Percentiles rank a stretch among this genome's conserved stretches.
phyloP scores from a whole-genome alignment of 441 rosid species.

The Populus hybrid region DNA sequence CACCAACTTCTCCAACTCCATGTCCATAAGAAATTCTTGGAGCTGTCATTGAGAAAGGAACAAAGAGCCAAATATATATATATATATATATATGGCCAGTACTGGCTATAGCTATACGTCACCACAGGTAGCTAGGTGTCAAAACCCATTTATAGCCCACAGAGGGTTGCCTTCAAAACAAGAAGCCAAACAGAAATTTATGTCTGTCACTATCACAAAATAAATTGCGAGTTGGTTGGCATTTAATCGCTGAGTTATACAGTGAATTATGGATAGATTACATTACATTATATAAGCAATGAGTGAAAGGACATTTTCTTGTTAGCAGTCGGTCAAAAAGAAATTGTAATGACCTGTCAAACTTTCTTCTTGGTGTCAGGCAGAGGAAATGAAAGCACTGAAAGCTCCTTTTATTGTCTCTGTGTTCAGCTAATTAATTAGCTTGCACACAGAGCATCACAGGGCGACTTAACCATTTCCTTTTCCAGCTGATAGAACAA shows the following conservation, averaged over 20 bases:
- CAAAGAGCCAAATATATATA: not conserved
- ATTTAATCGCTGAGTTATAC: not conserved
- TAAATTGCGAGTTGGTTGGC: conserved; percentile 12
- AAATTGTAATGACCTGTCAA: conserved; percentile 58
- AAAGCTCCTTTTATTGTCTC: conserved; percentile 58
- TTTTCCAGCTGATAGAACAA: not conserved
- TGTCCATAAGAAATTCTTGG: conserved; percentile 10
- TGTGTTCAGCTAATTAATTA: conserved; percentile 17
- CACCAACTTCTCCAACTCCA: conserved; percentile 25
- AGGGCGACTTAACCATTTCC: not conserved
- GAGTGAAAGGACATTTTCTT: conserved; percentile 18
- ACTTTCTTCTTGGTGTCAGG: conserved; percentile 55
- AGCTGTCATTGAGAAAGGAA: conserved; percentile 16
- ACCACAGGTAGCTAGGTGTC: conserved; percentile 2
- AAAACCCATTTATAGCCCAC: conserved; percentile 18
- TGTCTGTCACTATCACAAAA: conserved; percentile 39
- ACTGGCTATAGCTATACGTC: too few relatives aligned
- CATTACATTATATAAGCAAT: conserved; percentile 14
- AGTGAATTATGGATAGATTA: conserved; percentile 5
- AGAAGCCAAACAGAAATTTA: conserved; percentile 31
- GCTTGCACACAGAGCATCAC: conserved; percentile 23
- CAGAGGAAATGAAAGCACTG: conserved; percentile 74
- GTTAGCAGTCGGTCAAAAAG: conserved; percentile 56
- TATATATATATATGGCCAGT: not conserved
- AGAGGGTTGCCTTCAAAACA: conserved; percentile 26